Conservation (phyloP, 257 asterid species). For the Cynanchum wilfordii region DNA sequence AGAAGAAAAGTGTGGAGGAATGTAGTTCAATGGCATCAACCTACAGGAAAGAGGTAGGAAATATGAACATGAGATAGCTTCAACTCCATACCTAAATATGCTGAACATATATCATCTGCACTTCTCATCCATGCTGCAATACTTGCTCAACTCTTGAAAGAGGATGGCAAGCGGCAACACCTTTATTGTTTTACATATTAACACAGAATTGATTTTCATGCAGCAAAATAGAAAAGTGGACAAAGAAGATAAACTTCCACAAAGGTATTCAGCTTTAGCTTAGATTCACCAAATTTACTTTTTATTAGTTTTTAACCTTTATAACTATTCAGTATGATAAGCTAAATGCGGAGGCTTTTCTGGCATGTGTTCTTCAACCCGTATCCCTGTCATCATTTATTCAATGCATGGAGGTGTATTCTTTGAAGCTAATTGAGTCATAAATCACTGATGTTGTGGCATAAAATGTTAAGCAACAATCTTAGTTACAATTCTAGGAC, state of each 20-base stretch:
- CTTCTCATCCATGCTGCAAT: not conserved
- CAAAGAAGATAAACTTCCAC: not conserved
- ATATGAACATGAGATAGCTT: not conserved
- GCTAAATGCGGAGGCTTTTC: not conserved
- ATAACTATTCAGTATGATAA: not conserved
- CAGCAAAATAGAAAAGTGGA: not conserved
- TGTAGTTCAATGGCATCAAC: not conserved
- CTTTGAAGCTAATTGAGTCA: not conserved
- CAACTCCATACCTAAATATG: not conserved
- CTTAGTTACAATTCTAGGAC: not conserved
- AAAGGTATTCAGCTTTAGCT: not conserved
- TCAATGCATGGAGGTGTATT: not conserved
- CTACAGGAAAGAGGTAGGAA: not conserved
- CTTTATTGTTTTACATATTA: not conserved
- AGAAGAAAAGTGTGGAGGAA: not conserved
- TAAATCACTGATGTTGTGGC: not conserved
- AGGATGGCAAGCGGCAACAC: not conserved
- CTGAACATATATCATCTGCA: not conserved
- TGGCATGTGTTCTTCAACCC: not conserved
- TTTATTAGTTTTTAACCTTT: not conserved
- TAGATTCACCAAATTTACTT: not conserved
- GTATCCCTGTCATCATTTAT: not conserved
- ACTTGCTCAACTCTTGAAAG: not conserved
- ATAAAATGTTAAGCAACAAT: not conserved
- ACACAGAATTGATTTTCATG: not conserved